Evolutionary conservation across 1,284 basidiomycete genomes (phyloP).

Genomic region (Sanguinoderma infundibulare): DNA sequence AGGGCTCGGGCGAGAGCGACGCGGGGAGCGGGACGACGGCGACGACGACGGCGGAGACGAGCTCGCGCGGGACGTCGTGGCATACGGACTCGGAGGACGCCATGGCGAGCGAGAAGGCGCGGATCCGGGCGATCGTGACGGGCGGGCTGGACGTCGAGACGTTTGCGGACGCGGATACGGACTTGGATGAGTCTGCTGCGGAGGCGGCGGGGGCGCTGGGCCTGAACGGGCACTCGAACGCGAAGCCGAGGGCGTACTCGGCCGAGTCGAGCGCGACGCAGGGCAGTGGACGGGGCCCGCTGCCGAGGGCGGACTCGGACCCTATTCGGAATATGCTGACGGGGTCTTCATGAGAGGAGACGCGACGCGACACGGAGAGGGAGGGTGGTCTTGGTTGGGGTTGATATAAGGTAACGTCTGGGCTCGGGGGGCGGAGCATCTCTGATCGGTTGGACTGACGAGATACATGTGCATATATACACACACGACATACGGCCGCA

Average conservation of each 20-base stretch:
- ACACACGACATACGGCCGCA: background rate
- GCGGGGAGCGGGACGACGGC: constrained; percentile 21
- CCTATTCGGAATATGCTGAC: constrained; percentile 21
- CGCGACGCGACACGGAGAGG: too few relatives aligned
- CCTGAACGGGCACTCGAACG: constrained; percentile 15
- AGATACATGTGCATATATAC: background rate
- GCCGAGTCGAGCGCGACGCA: constrained; percentile 9
- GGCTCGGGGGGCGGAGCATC: background rate
- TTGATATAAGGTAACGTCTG: background rate
- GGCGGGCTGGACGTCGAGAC: constrained; percentile 9
- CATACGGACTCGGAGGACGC: constrained; percentile 19
- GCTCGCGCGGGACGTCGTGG: constrained; percentile 34
- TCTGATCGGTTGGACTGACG: background rate
- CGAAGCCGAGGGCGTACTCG: constrained; percentile 26
- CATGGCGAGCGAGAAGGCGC: constrained; percentile 18
- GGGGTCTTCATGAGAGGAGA: constrained; percentile 8
- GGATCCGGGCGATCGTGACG: constrained; percentile 6
- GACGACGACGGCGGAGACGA: constrained; percentile 11
- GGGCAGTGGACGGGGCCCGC: background rate
- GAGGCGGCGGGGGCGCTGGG: constrained; percentile 12
- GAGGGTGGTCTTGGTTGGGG: background rate
- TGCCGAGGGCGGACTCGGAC: constrained; percentile 26
- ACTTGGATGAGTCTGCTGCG: constrained; percentile 13
- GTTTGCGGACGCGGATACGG: too few relatives aligned
- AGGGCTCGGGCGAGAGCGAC: constrained; percentile 25